These are phyloP conservation scores for Arthrobotrys musiformis DNA, from an alignment of 2,329 filamentous ascomycete genomes.

Conservation along the genomic window DNA sequence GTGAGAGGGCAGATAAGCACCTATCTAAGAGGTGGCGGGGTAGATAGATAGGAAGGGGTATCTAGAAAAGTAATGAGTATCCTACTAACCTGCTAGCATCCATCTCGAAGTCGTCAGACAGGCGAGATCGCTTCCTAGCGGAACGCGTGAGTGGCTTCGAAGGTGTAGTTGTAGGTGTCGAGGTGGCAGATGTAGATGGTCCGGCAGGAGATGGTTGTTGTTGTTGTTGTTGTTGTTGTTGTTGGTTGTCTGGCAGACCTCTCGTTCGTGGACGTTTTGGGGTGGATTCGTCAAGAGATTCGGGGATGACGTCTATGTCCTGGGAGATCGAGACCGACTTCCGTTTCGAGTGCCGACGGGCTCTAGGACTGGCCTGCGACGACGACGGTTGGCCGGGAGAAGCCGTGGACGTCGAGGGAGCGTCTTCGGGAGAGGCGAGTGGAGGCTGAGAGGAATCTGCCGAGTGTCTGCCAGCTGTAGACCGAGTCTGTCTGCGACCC, in stretches of 20 bases:
- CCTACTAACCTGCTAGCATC: constrained; percentile 48
- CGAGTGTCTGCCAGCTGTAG: constrained; percentile 55
- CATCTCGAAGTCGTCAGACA: constrained; percentile 56
- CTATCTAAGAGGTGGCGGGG: neutral
- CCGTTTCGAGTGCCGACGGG: constrained; percentile 37
- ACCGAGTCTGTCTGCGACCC: constrained; percentile 55
- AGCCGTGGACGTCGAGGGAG: constrained; percentile 24
- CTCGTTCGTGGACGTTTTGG: constrained; percentile 45
- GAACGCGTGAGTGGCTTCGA: constrained; percentile 53
- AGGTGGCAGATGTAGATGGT: constrained; percentile 40
- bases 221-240: no score
- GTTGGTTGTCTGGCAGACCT: constrained; percentile 46
- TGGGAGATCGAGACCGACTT: constrained; percentile 53
- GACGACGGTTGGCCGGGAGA: constrained; percentile 26
- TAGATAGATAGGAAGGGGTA: neutral
- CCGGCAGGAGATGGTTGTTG: constrained; percentile 45
- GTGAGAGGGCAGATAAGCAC: neutral
- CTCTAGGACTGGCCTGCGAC: constrained; percentile 29
- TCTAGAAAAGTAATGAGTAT: neutral
- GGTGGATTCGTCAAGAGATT: constrained; percentile 23
- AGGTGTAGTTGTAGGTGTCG: constrained; percentile 39
- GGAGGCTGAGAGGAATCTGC: constrained; percentile 55
- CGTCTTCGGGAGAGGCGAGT: constrained; percentile 13
- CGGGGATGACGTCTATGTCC: constrained; percentile 31
- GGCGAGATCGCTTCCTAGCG: constrained; percentile 54